Conservation (phyloP, 148 eudicot genomes). For the Vaccinium vitisidaea region DNA sequence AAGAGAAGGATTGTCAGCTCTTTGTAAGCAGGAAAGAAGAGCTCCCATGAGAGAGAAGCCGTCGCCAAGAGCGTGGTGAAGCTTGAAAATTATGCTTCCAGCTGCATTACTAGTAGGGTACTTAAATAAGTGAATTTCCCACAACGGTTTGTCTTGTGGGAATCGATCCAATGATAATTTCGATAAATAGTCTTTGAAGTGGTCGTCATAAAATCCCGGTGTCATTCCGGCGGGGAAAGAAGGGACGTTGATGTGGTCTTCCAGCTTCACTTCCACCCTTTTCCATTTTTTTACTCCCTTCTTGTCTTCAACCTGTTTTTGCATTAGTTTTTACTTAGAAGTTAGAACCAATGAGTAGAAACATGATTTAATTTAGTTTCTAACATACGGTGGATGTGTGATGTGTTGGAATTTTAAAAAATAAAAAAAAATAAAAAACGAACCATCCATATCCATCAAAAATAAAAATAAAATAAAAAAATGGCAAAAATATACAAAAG, state of each 20-base stretch:
- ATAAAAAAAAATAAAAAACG: neutral
- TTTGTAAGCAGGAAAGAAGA: slow-evolving; percentile 74
- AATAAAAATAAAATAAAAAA: no score
- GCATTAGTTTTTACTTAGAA: neutral
- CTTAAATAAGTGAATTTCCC: slow-evolving; percentile 71
- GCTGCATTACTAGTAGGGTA: slow-evolving; percentile 72
- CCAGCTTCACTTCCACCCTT: slow-evolving; percentile 56
- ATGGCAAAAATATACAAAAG: no score
- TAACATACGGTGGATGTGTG: neutral
- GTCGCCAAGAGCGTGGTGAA: slow-evolving; percentile 82
- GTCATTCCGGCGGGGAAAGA: slow-evolving; percentile 36
- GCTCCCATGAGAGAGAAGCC: slow-evolving; percentile 90
- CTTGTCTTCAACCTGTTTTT: slow-evolving; percentile 53
- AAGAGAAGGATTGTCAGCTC: slow-evolving; percentile 67
- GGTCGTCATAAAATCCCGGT: slow-evolving; percentile 40
- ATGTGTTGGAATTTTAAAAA: neutral
- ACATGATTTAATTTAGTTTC: neutral
- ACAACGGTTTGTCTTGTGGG: slow-evolving; percentile 62
- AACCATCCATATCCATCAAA: no score
- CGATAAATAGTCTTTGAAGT: slow-evolving; percentile 50
- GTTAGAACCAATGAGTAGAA: neutral
- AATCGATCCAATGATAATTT: slow-evolving; percentile 49
- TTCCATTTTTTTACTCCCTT: slow-evolving; percentile 67
- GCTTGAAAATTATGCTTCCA: slow-evolving; percentile 60
- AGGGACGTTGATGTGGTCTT: slow-evolving; percentile 55